Conservation (phyloP, 2,329 filamentous ascomycete genomes). For the Neopestalotiopsis clavispora region DNA sequence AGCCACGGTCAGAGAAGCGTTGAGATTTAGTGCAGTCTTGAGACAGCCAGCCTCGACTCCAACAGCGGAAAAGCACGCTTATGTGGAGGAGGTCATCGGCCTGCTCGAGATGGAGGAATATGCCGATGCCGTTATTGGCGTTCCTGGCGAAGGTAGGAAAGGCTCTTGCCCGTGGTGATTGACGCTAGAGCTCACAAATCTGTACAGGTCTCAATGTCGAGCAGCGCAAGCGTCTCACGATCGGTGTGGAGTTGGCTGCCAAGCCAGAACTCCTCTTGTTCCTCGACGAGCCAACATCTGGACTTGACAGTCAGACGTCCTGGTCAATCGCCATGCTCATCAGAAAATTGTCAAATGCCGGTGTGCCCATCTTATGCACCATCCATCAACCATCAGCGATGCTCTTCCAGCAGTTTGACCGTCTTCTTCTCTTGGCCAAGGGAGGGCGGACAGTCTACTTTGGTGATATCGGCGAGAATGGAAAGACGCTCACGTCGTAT, state of each 20-base stretch:
- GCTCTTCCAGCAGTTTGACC: conserved; percentile 52
- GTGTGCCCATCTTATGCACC: conserved; percentile 47
- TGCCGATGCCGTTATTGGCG: conserved; percentile 88
- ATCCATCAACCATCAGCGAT: conserved; percentile 49
- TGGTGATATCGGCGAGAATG: conserved; percentile 55
- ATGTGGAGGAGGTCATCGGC: conserved; percentile 92
- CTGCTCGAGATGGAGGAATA: conserved; percentile 90
- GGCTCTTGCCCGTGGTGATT: background rate
- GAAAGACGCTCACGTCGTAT: conserved; percentile 52
- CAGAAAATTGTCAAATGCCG: conserved; percentile 59
- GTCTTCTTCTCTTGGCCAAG: conserved; percentile 55
- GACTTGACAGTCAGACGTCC: conserved; percentile 74
- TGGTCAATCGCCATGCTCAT: conserved; percentile 74
- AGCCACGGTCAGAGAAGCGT: conserved; percentile 84
- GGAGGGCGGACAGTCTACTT: conserved; percentile 63
- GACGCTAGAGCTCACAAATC: background rate
- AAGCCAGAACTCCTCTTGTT: conserved; percentile 74
- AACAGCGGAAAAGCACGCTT: conserved; percentile 78
- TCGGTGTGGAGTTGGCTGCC: conserved; percentile 75
- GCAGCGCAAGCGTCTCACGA: conserved; percentile 63
- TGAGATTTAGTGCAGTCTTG: conserved; percentile 84
- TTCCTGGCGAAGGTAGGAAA: conserved; percentile 75
- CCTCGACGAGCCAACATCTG: conserved; percentile 77
- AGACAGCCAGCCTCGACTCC: conserved; percentile 78
- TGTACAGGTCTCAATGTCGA: conserved; percentile 55